A percentile compares a stretch with the other conserved stretches of the same genome.
phyloP scores from a whole-genome alignment of 305 asterid species.

The Fraxinus baroniana region DNA sequence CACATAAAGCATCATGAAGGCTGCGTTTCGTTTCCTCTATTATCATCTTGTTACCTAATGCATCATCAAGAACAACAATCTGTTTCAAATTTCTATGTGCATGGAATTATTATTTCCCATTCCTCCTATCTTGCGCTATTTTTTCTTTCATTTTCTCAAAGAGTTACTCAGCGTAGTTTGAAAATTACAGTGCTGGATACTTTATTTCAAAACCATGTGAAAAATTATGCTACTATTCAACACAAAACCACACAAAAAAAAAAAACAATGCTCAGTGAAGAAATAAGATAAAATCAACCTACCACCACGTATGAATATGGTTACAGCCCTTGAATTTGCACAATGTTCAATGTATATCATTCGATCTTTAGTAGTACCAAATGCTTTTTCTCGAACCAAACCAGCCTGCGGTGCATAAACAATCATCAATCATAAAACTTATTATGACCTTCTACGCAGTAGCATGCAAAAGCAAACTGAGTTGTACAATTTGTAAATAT shows the following conservation, averaged over 20 bases:
- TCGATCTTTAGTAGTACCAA: slow-evolving; percentile 93
- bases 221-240: not conserved
- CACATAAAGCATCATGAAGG: slow-evolving; percentile 85
- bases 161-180: not conserved
- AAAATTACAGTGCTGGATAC: not conserved
- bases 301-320: slow-evolving; percentile 97
- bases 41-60: slow-evolving; percentile 93
- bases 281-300: slow-evolving; percentile 23
- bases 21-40: slow-evolving; percentile 97
- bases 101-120: not conserved
- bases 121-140: not conserved
- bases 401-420: slow-evolving; percentile 64
- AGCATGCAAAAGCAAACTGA: not conserved
- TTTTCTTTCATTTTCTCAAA: not conserved
- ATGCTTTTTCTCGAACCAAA: slow-evolving; percentile 86
- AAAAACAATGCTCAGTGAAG: not conserved
- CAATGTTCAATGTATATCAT: slow-evolving; percentile 98
- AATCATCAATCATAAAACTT: not conserved
- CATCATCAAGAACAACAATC: slow-evolving; percentile 25
- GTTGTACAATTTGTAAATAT: not conserved
- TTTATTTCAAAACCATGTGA: not conserved
- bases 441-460: not conserved
- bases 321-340: slow-evolving; percentile 96
- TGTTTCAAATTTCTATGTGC: not conserved
- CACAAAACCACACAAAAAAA: not conserved